Conservation (phyloP, 352 stramenopile species). For the Globisporangium carolinianum region DNA sequence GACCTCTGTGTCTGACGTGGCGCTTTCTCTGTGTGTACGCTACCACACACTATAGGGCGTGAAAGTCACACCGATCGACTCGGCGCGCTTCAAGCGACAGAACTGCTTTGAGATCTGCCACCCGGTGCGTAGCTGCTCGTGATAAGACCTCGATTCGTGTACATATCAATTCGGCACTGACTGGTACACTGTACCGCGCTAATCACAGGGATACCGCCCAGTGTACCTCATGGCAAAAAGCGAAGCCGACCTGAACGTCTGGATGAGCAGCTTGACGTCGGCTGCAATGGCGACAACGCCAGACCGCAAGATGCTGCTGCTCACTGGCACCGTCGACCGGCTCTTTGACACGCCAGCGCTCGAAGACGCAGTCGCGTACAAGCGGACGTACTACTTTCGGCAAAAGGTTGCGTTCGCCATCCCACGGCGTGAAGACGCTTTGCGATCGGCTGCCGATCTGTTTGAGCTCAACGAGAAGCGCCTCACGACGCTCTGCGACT, state of each 20-base stretch:
- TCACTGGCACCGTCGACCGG: slow-evolving; percentile 49
- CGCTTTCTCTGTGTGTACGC: too few species aligned
- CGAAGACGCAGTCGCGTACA: slow-evolving; percentile 76
- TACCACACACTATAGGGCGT: slow-evolving; percentile 24
- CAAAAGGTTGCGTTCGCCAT: slow-evolving; percentile 82
- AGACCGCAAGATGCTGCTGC: slow-evolving; percentile 61
- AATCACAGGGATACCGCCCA: slow-evolving; percentile 55
- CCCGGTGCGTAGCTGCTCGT: slow-evolving; percentile 29
- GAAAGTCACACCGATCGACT: slow-evolving; percentile 73
- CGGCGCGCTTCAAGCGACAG: slow-evolving; percentile 73
- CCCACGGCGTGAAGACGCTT: slow-evolving; percentile 45
- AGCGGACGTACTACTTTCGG: slow-evolving; percentile 78
- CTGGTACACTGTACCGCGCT: not conserved
- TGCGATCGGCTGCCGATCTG: slow-evolving; percentile 41
- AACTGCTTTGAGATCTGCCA: slow-evolving; percentile 87
- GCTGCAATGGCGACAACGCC: slow-evolving; percentile 67
- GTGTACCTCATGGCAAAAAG: slow-evolving; percentile 87
- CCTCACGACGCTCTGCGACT: slow-evolving; percentile 73
- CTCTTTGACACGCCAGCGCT: slow-evolving; percentile 75
- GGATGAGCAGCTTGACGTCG: slow-evolving; percentile 83
- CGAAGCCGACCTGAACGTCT: slow-evolving; percentile 71
- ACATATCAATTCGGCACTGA: too few species aligned
- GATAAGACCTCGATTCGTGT: too few species aligned
- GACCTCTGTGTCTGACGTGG: too few species aligned
- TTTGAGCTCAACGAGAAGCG: slow-evolving; percentile 83